These are phyloP conservation scores for Abelmoschus esculentus DNA, from an alignment of 345 rosid genomes.

Conservation along the genomic window DNA sequence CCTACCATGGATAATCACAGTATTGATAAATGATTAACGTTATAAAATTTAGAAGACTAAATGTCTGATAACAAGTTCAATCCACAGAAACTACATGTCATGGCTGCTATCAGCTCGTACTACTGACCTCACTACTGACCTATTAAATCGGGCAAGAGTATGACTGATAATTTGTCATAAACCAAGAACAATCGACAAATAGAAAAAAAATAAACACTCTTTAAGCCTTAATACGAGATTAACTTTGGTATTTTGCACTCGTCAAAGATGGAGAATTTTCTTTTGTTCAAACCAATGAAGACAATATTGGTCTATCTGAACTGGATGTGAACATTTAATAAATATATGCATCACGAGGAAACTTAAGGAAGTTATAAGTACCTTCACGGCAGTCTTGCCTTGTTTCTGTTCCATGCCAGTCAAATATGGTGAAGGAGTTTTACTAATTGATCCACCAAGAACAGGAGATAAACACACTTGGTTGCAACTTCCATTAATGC, in stretches of 20 bases:
- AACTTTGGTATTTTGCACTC: background rate
- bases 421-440: slow-evolving; percentile 17
- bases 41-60: background rate
- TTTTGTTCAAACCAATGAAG: background rate
- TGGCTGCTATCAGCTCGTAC: background rate
- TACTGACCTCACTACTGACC: background rate
- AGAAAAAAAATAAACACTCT: background rate
- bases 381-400: slow-evolving; percentile 39
- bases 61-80: background rate
- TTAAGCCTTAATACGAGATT: background rate
- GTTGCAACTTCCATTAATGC: slow-evolving; percentile 18
- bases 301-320: background rate
- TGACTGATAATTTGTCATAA: background rate
- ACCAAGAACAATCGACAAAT: background rate
- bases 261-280: background rate
- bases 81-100: background rate
- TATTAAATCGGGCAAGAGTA: background rate
- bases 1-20: slow-evolving; percentile 36
- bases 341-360: background rate
- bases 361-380: slow-evolving; percentile 20
- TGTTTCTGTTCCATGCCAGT: slow-evolving; percentile 22
- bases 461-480: slow-evolving; percentile 37
- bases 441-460: slow-evolving; percentile 25
- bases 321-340: background rate
- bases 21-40: background rate